Evolutionary conservation across 768 basidiomycete genomes (phyloP), one percentile per base, ranked within the genome.

Genomic region (Psilocybe cyanescens): DNA sequence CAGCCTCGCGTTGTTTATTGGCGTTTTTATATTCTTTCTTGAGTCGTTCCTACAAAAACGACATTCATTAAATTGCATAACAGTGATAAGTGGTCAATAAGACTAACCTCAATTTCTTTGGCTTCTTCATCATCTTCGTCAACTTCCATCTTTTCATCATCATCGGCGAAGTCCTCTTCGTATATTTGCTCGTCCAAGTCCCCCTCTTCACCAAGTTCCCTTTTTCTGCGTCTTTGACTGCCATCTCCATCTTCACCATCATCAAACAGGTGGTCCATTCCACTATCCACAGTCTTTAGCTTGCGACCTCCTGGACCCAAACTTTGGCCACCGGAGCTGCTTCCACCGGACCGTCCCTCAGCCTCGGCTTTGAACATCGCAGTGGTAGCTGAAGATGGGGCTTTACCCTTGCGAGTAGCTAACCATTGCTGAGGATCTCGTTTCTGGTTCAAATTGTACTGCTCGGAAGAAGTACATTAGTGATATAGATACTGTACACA

Each of bases 81-180:
- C 35, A 57, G 55, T 41, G 33, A 52, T 17, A 8, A 37, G 33
- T 33, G 8, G 9, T 48, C 48, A 28, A 58, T 55, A 11, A 14
- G 16, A 70, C 83, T 37, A 50, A 89, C 92, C 83, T 93, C 90
- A 9, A 88, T 78, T 70, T 92, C 91, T 71, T 91, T 95, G 33
- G 89, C 86, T 70, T 94, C 94, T 65, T 94, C 91, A 57, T 95
- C 94, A 45, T 93, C 86, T 58, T 86, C 83, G 57, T 91, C 90
- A 11, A 86, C 82, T 14, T 83, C 83, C 74, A 87, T 83, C 67
- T 86, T 86, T 68, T 95, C 94, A 35, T 95, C 94, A 61, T 95
- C 94, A 67, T 95, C 94, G 2, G 91, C 90, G 68, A 94, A 90
- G 16, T 91, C 89, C 68, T 90, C 91, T 68, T 95, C 92, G 65